phyloP scores from a whole-genome alignment of 2,329 filamentous ascomycete genomes.

The Knufia fluminis region DNA sequence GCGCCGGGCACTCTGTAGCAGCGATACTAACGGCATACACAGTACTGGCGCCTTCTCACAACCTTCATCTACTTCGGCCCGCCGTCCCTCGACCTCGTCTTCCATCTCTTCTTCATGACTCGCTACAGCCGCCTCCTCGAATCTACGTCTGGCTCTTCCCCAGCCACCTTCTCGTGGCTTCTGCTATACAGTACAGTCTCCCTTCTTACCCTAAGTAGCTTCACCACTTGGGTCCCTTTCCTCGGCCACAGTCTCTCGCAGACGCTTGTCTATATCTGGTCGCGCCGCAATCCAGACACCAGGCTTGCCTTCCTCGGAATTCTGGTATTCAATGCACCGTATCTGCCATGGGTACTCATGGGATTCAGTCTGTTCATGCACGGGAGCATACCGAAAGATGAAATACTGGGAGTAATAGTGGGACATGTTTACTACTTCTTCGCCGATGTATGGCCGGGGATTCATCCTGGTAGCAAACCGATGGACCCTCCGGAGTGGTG shows the following conservation, averaged over 20 bases:
- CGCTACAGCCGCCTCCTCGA: conserved; percentile 92
- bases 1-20: too few species aligned
- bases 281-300: conserved; percentile 84
- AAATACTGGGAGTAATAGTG: conserved; percentile 88
- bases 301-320: conserved; percentile 80
- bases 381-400: conserved; percentile 82
- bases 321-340: conserved; percentile 85
- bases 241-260: conserved; percentile 88
- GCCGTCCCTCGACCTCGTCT: conserved; percentile 84
- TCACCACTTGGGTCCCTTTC: conserved; percentile 75
- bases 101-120: conserved; percentile 97
- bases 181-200: conserved; percentile 74
- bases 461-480: conserved; percentile 75
- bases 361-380: conserved; percentile 87
- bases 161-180: conserved; percentile 92
- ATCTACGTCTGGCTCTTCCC: conserved; percentile 82
- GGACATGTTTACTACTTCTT: conserved; percentile 99
- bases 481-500: conserved; percentile 87
- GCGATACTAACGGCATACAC: too few species aligned
- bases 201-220: conserved; percentile 70
- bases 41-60: conserved; percentile 96
- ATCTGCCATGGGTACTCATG: conserved; percentile 92
- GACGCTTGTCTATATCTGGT: conserved; percentile 96
- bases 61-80: conserved; percentile 98
- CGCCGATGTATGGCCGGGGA: conserved; percentile 85